Percentiles rank a stretch among this genome's conserved stretches.
Conservation (phyloP, 306 rosid species). For the Fragaria vesca region DNA sequence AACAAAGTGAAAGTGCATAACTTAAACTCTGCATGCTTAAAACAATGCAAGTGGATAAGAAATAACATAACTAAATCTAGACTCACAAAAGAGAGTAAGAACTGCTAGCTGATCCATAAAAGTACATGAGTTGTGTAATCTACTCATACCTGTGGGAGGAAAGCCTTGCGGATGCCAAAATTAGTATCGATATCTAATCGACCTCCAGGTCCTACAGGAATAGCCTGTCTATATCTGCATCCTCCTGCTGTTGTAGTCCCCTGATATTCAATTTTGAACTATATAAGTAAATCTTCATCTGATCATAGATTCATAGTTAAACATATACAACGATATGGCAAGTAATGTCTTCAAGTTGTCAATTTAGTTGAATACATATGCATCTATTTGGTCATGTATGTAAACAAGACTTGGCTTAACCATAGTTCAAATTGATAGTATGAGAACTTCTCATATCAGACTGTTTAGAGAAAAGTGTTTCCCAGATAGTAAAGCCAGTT, state of each 20-base stretch:
- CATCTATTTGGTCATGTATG: not conserved
- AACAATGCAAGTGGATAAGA: not conserved
- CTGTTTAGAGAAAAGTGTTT: not conserved
- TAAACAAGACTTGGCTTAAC: not conserved
- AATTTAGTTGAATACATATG: not conserved
- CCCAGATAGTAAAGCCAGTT: not conserved
- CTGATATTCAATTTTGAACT: constrained; percentile 34
- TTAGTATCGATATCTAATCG: constrained; percentile 66
- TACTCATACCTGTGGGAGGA: constrained; percentile 77
- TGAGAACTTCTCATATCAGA: not conserved
- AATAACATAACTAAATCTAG: not conserved
- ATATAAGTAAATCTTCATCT: not conserved
- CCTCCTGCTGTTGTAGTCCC: constrained; percentile 72
- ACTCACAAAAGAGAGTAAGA: not conserved
- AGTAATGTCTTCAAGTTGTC: not conserved
- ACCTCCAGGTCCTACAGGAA: constrained; percentile 73
- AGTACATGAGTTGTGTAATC: constrained; percentile 9
- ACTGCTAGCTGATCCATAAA: not conserved
- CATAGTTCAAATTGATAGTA: not conserved
- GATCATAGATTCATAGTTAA: not conserved
- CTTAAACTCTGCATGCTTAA: not conserved
- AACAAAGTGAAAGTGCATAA: not conserved
- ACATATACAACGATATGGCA: not conserved
- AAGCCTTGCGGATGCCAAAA: constrained; percentile 74
- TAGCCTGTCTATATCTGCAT: constrained; percentile 87